These are phyloP conservation scores for Cerioporus squamosus DNA, from an alignment of 1,284 basidiomycete species.

Conservation along the genomic window DNA sequence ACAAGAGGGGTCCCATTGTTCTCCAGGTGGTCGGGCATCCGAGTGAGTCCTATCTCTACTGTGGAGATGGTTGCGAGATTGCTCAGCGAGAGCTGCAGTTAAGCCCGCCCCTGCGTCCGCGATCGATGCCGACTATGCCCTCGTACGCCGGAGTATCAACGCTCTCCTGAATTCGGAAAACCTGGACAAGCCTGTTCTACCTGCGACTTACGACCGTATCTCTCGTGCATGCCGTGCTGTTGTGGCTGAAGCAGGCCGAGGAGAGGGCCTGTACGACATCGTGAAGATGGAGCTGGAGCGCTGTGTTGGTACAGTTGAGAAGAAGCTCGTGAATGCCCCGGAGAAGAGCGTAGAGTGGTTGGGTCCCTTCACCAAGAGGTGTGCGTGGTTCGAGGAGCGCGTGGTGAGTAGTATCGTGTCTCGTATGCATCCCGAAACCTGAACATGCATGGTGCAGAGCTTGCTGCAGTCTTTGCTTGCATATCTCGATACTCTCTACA, in stretches of 20 bases:
- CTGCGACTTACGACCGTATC: slow-evolving; percentile 57
- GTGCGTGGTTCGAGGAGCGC: slow-evolving; percentile 65
- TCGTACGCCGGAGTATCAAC: slow-evolving; percentile 48
- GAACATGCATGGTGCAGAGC: slow-evolving; percentile 37
- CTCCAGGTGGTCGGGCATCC: slow-evolving; percentile 49
- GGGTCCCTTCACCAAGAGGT: slow-evolving; percentile 50
- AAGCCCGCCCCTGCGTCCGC: slow-evolving; percentile 12
- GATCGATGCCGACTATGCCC: slow-evolving; percentile 30
- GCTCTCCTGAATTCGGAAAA: slow-evolving; percentile 45
- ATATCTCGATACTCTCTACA: slow-evolving; percentile 65
- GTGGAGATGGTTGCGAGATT: not conserved
- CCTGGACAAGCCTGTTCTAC: slow-evolving; percentile 37
- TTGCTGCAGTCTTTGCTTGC: slow-evolving; percentile 62
- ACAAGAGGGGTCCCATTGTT: slow-evolving; percentile 41
- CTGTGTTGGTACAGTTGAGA: slow-evolving; percentile 45
- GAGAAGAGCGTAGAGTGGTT: slow-evolving; percentile 52
- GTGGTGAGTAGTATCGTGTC: slow-evolving; percentile 50
- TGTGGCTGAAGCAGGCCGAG: slow-evolving; percentile 54
- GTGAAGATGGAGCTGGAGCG: slow-evolving; percentile 59
- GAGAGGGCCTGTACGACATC: slow-evolving; percentile 55
- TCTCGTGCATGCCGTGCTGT: slow-evolving; percentile 58
- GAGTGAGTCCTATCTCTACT: slow-evolving; percentile 33
- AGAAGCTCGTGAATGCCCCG: slow-evolving; percentile 35
- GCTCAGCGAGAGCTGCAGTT: slow-evolving; percentile 20
- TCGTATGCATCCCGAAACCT: not conserved